A percentile compares a stretch with the other conserved stretches of the same genome.
Evolutionary conservation across 2,329 filamentous ascomycete species (phyloP).

Genomic region (Bipolaris gigantea): DNA sequence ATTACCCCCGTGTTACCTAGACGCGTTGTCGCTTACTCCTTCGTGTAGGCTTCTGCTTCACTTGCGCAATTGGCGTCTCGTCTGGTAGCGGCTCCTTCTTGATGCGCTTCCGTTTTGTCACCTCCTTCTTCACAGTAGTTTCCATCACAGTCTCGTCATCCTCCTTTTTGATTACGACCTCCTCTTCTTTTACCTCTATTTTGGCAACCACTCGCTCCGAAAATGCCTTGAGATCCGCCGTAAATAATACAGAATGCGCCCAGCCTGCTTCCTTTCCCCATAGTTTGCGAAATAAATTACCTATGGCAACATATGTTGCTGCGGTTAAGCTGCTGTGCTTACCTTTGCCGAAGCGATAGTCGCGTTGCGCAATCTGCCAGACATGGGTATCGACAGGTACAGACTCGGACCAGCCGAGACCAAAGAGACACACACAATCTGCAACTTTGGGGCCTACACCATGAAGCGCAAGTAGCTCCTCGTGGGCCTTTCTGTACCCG

Average conservation of each 20-base stretch:
- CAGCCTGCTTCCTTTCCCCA: slow-evolving; percentile 96
- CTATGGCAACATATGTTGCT: slow-evolving; percentile 84
- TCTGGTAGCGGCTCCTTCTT: slow-evolving; percentile 1
- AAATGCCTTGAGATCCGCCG: slow-evolving; percentile 85
- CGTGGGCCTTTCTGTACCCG: slow-evolving; percentile 79
- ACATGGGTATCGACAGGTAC: slow-evolving; percentile 97
- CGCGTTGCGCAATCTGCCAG: slow-evolving; percentile 95
- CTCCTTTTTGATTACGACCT: slow-evolving; percentile 41
- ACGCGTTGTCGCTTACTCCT: slow-evolving; percentile 7
- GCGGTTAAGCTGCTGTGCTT: slow-evolving; percentile 87
- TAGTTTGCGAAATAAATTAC: slow-evolving; percentile 81
- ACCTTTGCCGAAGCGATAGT: slow-evolving; percentile 87
- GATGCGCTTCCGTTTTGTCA: slow-evolving; percentile 2
- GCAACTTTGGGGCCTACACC: slow-evolving; percentile 97
- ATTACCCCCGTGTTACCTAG: neutral
- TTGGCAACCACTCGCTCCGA: slow-evolving; percentile 64
- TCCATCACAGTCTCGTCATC: slow-evolving; percentile 18
- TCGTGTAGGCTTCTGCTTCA: slow-evolving; percentile 4
- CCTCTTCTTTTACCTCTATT: slow-evolving; percentile 53
- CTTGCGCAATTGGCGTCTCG: neutral
- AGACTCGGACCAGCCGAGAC: slow-evolving; percentile 90
- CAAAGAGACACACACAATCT: slow-evolving; percentile 96
- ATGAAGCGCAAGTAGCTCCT: slow-evolving; percentile 73
- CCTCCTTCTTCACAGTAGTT: slow-evolving; percentile 35
- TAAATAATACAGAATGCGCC: slow-evolving; percentile 97